Evolutionary conservation across 768 basidiomycete species (phyloP).

Genomic region (Dioszegia hungarica): DNA sequence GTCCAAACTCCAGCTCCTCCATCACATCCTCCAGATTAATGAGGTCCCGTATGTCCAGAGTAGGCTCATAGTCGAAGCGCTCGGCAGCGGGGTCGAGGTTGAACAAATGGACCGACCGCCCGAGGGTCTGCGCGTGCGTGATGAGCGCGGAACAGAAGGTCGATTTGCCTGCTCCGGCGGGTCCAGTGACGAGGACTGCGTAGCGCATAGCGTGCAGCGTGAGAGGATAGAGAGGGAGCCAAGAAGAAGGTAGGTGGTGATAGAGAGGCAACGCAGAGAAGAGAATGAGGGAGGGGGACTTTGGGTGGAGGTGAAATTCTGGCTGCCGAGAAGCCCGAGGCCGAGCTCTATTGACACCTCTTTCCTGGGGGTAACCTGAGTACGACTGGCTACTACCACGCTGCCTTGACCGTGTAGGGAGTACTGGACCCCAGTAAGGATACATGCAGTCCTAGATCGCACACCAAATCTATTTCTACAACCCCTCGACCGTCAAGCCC

Average conservation of each 20-base stretch:
- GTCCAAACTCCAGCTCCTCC: conserved; percentile 89
- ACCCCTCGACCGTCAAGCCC: too few species aligned
- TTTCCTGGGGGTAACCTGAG: too few species aligned
- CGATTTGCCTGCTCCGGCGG: conserved; percentile 95
- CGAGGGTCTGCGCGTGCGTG: conserved; percentile 77
- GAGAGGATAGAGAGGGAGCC: neutral
- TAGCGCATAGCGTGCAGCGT: conserved; percentile 46
- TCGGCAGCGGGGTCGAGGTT: conserved; percentile 96
- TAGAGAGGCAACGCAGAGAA: neutral
- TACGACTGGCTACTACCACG: too few species aligned
- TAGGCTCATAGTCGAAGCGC: conserved; percentile 86
- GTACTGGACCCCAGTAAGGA: too few species aligned
- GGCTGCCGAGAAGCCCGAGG: neutral
- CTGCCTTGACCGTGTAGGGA: too few species aligned
- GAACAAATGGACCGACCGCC: conserved; percentile 81
- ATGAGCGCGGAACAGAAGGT: conserved; percentile 84
- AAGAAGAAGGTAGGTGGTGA: neutral
- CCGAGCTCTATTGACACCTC: too few species aligned
- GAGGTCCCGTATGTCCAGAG: conserved; percentile 88
- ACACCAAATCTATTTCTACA: too few species aligned
- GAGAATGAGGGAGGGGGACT: neutral
- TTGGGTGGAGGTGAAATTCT: conserved; percentile 4
- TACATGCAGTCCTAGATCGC: too few species aligned
- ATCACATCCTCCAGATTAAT: conserved; percentile 92
- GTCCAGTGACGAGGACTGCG: conserved; percentile 59